A percentile compares a stretch with the other conserved stretches of the same genome.
Conservation (phyloP, 1,139 yeast genomes). For the Saccharomyces hybrid region DNA sequence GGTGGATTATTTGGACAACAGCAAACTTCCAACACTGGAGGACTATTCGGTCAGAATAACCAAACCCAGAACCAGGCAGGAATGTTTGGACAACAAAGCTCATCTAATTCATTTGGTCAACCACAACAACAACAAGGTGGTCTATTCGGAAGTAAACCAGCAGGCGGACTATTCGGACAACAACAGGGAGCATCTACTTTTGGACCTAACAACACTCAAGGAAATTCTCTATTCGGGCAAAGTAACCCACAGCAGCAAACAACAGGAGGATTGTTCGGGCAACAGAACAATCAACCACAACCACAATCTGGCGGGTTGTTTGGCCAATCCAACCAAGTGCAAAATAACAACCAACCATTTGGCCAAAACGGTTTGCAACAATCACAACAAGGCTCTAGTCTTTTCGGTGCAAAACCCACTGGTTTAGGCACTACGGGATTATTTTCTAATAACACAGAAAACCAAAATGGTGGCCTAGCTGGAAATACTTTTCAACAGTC, state of each 20-base stretch:
- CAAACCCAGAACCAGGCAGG: conserved; percentile 22
- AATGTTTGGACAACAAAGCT: conserved; percentile 15
- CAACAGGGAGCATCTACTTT: not conserved
- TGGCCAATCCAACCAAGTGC: conserved; percentile 13
- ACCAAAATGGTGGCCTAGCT: not conserved
- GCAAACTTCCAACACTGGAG: conserved; percentile 15
- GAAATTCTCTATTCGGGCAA: conserved; percentile 2
- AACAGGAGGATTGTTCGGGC: conserved; percentile 32
- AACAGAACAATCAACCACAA: conserved; percentile 5
- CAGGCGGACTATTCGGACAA: conserved; percentile 5
- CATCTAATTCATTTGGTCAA: not conserved
- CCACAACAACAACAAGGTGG: not conserved
- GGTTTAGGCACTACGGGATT: conserved; percentile 1
- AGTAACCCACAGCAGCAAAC: conserved; percentile 13
- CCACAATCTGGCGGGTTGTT: conserved; percentile 14
- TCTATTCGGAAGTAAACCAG: conserved; percentile 2
- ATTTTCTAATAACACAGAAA: conserved; percentile 1
- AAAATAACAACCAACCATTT: conserved; percentile 27
- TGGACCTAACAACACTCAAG: conserved; percentile 1
- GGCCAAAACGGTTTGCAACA: conserved; percentile 24
- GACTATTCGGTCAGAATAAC: conserved; percentile 26
- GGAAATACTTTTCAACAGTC: not conserved
- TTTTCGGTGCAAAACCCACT: conserved; percentile 15
- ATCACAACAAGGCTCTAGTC: conserved; percentile 12
- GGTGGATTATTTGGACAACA: conserved; percentile 2